Evolutionary conservation across 2,329 filamentous ascomycete species (phyloP), one percentile per base, ranked within the genome.

Genomic region (Fusarium sacchari): DNA sequence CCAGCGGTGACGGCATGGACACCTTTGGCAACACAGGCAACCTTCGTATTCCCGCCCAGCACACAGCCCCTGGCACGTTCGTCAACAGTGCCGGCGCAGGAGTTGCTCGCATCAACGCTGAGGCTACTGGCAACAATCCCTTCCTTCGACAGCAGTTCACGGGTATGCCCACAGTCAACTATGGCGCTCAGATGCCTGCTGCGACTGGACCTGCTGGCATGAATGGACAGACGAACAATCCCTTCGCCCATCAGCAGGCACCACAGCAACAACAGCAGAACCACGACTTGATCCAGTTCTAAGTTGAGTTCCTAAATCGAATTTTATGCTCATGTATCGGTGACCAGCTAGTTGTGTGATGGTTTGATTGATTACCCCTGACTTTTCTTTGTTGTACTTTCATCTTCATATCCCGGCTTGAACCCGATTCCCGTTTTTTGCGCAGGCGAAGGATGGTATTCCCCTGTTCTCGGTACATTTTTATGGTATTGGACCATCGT

Each of bases 21-120:
- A 99, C 96, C 0, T 99, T 97, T 81, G 96, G 96, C 74, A 99
- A 99, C 81, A 94, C 94, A n/a, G 96, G 96, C 75, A 94, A 98
- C 73, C 88, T 97, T 52, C 95, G 96, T 82, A 97, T 99, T 73
- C 96, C 96, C 4, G 92, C 96, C 5, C 96, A 99, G 81, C 96
- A 99, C 82, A 99, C 96, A 1, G 95, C 96, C 3, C 96, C 96
- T 0, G 96, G 96, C 32, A 97, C 94, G 0, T 99, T 98, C 81
- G 92, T 99, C 84, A 99, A 99, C 84, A 97, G 94, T 68, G 95
- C 96, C 12, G 96, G 96, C 56, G 87, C 92, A 42, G 94, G 94
- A n/a, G 84, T 94, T 64, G 90, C 90, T 76, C 89, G 89, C 65
- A 83, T 98, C 47, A 93, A 86, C 68, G 81, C 86, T 60, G 86